These are phyloP conservation scores for Sergeia podlipaevii DNA, from an alignment of 208 protist species.

Conservation along the genomic window DNA sequence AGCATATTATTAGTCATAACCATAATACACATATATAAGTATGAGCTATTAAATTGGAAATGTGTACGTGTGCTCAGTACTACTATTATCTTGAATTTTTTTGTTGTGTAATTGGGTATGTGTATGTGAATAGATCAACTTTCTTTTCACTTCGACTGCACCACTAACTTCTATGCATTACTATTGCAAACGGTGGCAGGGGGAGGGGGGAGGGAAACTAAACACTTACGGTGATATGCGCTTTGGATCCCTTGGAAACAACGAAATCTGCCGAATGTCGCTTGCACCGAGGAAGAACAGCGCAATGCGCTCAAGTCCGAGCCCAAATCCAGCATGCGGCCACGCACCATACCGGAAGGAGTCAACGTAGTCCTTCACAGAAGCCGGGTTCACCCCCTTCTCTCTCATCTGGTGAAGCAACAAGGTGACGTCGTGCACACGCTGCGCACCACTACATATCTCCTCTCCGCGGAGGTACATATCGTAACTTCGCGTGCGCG, in stretches of 20 bases:
- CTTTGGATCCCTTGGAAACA: slow-evolving; percentile 98
- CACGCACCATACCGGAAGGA: slow-evolving; percentile 96
- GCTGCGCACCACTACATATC: slow-evolving; percentile 99
- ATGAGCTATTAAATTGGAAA: too few relatives aligned
- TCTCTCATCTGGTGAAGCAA: slow-evolving; percentile 71
- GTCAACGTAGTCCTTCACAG: slow-evolving; percentile 95
- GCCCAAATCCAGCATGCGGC: slow-evolving; percentile 98
- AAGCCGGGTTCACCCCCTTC: slow-evolving; percentile 12
- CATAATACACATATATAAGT: too few relatives aligned
- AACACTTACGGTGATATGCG: slow-evolving; percentile 91
- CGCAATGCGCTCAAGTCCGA: slow-evolving; percentile 98
- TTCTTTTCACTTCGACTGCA: too few relatives aligned
- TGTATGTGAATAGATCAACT: too few relatives aligned
- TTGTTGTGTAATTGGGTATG: too few relatives aligned
- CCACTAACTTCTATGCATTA: too few relatives aligned
- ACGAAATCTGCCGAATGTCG: slow-evolving; percentile 97
- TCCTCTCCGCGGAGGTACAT: slow-evolving; percentile 99
- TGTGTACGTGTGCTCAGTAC: too few relatives aligned
- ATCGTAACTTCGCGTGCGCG: slow-evolving; percentile 93
- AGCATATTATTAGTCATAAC: too few relatives aligned
- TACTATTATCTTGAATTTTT: too few relatives aligned
- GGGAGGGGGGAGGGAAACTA: not conserved
- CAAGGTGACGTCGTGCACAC: slow-evolving; percentile 93
- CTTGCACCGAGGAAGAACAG: slow-evolving; percentile 95
- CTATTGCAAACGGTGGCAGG: not conserved